Percentiles rank a stretch among this genome's conserved stretches.
phyloP scores from a whole-genome alignment of 2,329 filamentous ascomycete genomes.

The Aaosphaeria arxii region DNA sequence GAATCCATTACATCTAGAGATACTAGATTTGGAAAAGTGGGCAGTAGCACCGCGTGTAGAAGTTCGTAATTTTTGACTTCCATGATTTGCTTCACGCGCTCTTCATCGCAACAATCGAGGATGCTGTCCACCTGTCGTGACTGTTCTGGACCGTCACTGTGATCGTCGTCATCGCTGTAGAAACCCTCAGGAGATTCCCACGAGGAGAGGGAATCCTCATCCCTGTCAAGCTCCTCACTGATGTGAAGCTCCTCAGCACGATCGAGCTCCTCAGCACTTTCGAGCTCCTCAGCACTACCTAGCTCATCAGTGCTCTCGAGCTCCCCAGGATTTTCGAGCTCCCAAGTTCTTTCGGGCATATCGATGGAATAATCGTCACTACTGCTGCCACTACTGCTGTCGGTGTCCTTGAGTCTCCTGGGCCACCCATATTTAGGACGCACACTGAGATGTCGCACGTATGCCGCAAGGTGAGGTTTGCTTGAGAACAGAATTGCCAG shows the following conservation, averaged over 20 bases:
- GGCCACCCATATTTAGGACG: neutral
- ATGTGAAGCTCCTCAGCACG: neutral
- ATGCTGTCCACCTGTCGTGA: neutral
- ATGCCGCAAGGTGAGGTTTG: neutral
- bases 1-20: neutral
- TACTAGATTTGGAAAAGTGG: neutral
- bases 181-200: no score
- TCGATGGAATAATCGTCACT: neutral
- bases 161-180: neutral
- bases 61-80: neutral
- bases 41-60: neutral
- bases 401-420: neutral
- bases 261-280: neutral
- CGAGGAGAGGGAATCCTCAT: neutral
- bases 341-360: neutral
- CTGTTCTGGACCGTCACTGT: neutral
- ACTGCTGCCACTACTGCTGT: neutral
- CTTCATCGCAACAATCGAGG: neutral
- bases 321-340: neutral
- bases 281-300: neutral
- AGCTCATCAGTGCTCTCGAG: neutral
- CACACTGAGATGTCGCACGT: neutral
- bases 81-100: neutral
- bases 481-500: neutral
- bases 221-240: neutral